Conservation (phyloP, 208 protist genomes). For the Naegleria lovaniensis region DNA sequence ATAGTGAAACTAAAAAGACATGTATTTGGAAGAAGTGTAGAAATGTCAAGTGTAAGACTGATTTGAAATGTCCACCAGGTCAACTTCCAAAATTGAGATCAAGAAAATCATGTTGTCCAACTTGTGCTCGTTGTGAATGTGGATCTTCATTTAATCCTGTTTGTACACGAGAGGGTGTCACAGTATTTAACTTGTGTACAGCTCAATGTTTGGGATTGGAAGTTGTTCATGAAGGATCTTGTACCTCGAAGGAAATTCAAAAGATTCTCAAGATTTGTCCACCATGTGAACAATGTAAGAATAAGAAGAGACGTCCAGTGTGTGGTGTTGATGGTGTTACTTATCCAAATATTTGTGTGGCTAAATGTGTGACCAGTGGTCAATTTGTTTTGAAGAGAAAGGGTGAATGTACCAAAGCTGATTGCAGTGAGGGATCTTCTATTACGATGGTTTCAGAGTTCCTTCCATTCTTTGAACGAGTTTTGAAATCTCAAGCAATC, state of each 20-base stretch:
- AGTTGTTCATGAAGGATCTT: neutral
- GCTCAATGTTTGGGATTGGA: neutral
- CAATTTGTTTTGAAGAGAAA: neutral
- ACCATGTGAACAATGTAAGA: neutral
- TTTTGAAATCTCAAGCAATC: neutral
- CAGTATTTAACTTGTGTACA: neutral
- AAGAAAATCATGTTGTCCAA: neutral
- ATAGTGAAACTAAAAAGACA: neutral
- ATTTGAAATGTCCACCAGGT: neutral
- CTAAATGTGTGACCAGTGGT: neutral
- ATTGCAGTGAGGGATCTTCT: neutral
- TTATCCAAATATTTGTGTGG: neutral
- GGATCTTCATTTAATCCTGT: neutral
- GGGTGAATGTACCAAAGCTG: neutral
- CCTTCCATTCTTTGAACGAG: neutral
- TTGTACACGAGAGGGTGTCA: neutral
- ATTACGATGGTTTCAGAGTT: neutral
- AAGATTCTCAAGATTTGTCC: neutral
- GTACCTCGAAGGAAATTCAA: neutral
- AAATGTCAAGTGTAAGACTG: neutral
- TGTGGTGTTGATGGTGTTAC: constrained; percentile 12
- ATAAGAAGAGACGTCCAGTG: neutral
- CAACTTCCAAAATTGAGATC: neutral
- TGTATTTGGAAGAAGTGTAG: neutral
- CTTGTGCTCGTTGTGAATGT: neutral